Evolutionary conservation across 352 stramenopile genomes (phyloP), one percentile per base, ranked within the genome.

Genomic region (Globisporangium takayamanum): DNA sequence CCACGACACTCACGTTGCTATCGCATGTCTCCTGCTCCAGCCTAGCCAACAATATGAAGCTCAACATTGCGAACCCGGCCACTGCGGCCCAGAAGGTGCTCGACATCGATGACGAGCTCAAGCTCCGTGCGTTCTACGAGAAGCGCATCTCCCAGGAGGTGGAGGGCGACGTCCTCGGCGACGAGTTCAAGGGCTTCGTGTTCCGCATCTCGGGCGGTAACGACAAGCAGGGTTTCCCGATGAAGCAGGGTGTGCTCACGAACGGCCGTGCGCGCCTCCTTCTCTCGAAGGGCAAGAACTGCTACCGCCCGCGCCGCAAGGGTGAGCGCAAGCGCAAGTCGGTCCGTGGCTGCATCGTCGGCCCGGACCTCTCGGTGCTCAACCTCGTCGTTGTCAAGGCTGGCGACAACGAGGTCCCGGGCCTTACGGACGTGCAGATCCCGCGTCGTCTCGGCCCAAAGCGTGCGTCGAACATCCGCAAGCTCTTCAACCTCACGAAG

Each of bases 181-280:
- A 99, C 53, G 97, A 99, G 79, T 99, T 99, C 83, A 97, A 98
- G 70, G 98, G 97, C 74, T 99, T 98, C 76, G 80, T 98, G 72
- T 97, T 99, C 76, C 95, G 96, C 69, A 98, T 99, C 72, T 98
- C 93, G 58, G 98, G 97, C 72, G 97, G 97, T 80, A 99, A 99
- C 82, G 97, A 99, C 88, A 99, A 99, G 92, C 97, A 99, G 87
- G 97, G 97, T 64, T 99, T 99, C 88, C 97, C 97, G 65, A 99
- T 99, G 97, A 99, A 99, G 94, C 97, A 99, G 88, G 97, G 97
- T 90, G 95, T 99, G 61, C 86, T 99, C 61, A 97, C 94, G 55
- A 98, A 99, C 84, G 92, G 96, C 78, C 97, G 97, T 83, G 97
- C 99, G 39, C 94, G 97, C 72, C 93, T 99, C 49, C 82, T 99